Evolutionary conservation across 1,139 yeast genomes (phyloP).

Genomic region (Wickerhamiella pararugosa): DNA sequence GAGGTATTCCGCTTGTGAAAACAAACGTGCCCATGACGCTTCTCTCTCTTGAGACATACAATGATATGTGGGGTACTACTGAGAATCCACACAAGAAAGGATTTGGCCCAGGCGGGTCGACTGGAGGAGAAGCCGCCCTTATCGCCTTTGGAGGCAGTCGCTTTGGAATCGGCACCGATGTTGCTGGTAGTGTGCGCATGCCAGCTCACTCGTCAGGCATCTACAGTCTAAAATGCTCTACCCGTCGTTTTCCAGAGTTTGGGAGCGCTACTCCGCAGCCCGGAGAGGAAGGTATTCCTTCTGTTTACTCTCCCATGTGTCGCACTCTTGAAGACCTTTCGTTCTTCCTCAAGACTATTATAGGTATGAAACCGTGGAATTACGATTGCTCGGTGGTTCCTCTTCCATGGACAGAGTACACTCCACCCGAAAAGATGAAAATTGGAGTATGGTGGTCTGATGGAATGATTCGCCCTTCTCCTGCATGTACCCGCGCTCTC

Average conservation of each 20-base stretch:
- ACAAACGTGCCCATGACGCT: conserved; percentile 37
- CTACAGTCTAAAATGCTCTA: conserved; percentile 34
- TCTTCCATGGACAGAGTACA: conserved; percentile 43
- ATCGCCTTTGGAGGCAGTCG: conserved; percentile 34
- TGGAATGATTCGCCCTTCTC: conserved; percentile 38
- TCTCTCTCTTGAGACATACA: conserved; percentile 32
- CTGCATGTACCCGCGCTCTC: conserved; percentile 50
- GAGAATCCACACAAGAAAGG: conserved; percentile 29
- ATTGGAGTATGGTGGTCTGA: conserved; percentile 35
- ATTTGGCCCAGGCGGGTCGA: conserved; percentile 34
- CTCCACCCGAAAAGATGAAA: conserved; percentile 31
- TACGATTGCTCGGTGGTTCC: conserved; percentile 41
- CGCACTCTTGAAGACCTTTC: conserved; percentile 48
- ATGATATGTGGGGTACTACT: conserved; percentile 32
- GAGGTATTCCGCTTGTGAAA: conserved; percentile 34
- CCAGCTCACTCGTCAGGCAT: conserved; percentile 37
- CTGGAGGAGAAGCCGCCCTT: conserved; percentile 37
- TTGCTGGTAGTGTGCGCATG: conserved; percentile 45
- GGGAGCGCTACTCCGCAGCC: conserved; percentile 38
- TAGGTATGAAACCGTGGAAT: conserved; percentile 52
- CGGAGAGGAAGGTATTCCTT: conserved; percentile 41
- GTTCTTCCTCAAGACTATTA: conserved; percentile 40
- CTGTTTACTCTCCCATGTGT: conserved; percentile 45
- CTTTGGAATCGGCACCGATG: conserved; percentile 41
- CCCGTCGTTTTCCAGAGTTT: conserved; percentile 35